These are phyloP conservation scores for Herpotrichia juniperi DNA, from an alignment of 2,329 filamentous ascomycete species.

Conservation along the genomic window DNA sequence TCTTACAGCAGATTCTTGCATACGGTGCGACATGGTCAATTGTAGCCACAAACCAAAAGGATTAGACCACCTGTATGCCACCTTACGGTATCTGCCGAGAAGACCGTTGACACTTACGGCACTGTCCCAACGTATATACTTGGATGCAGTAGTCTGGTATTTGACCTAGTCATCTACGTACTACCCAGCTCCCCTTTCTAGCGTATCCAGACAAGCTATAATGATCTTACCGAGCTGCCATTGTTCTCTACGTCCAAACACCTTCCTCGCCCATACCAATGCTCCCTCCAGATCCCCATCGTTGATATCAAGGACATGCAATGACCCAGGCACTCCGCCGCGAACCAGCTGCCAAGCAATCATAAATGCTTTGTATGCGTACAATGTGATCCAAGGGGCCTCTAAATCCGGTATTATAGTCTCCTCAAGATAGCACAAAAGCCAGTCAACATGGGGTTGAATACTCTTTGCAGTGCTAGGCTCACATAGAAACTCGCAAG, in stretches of 20 bases:
- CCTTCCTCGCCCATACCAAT: conserved; percentile 23
- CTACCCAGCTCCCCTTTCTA: conserved; percentile 5
- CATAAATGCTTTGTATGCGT: conserved; percentile 28
- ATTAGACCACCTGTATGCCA: too few relatives aligned
- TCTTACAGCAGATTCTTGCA: too few relatives aligned
- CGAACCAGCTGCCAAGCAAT: conserved; percentile 28
- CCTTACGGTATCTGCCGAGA: too few relatives aligned
- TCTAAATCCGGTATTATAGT: conserved; percentile 17
- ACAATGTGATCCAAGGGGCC: conserved; percentile 26
- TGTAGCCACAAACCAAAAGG: too few relatives aligned
- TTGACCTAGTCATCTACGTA: too few relatives aligned
- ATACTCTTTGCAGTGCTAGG: conserved; percentile 18
- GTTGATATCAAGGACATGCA: conserved; percentile 22
- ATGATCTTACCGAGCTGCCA: conserved; percentile 26
- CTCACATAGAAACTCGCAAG: conserved; percentile 21
- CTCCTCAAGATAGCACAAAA: conserved; percentile 25
- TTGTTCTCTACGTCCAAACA: conserved; percentile 17
- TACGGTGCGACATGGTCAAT: too few relatives aligned
- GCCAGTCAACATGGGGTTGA: conserved; percentile 28
- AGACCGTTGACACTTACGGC: too few relatives aligned
- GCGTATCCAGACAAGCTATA: conserved; percentile 19
- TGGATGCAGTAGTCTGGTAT: too few relatives aligned
- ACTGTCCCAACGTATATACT: too few relatives aligned
- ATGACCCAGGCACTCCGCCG: conserved; percentile 14
- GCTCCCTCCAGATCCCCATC: conserved; percentile 21